Base-by-base conservation (phyloP, 2,329 filamentous ascomycete genomes). In the Aspergillus terreus region DNA sequence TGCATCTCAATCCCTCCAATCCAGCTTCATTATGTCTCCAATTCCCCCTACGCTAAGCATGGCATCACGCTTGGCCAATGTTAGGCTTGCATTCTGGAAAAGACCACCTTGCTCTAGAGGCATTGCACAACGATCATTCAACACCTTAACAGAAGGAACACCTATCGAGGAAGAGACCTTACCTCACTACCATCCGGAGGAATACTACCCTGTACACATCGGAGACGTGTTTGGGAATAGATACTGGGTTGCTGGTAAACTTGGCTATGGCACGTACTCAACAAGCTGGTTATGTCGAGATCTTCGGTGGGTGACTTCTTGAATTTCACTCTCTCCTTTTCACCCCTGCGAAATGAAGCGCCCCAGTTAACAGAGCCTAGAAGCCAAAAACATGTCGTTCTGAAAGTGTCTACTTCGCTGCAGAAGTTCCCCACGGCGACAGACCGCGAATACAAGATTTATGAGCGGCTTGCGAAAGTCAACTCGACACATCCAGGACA, bases 211-310 rank as follows among this genome's bases (percentile, higher is more conserved):
- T 1, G 69, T 68, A n/a, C 58, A 57, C 1, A 56, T 74, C 4
- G 72, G 72, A 1, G 64, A 76, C 33, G 49, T 74, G 0, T 68
- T 73, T 15, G 51, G 68, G 1, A 49, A 59, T n/a, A 59, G 65
- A 17, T 77, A 71, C 49, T 62, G 75, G 53, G 49, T 68, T 0
- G 36, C 70, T 0, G 61, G 67, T 1, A 76, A 77, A 45, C 57
- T 76, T 3, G 73, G 72, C 1, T 76, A 63, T 54, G 73, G 73
- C 12, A 65, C 63, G n/a, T 71, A 68, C 23, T 76, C 72, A 1
- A 77, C 73, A 0, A 70, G 71, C 9, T 76, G 73, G 72, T 66
- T 77, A 14, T 72, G 71, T n/a, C 64, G 60, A 27, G 71, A 76
- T 55, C 58, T 71, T 10, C 58, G 61, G 65, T 66, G 50, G 36